Conservation (phyloP, 2,329 filamentous ascomycete species). For the Trichophyton verrucosum region DNA sequence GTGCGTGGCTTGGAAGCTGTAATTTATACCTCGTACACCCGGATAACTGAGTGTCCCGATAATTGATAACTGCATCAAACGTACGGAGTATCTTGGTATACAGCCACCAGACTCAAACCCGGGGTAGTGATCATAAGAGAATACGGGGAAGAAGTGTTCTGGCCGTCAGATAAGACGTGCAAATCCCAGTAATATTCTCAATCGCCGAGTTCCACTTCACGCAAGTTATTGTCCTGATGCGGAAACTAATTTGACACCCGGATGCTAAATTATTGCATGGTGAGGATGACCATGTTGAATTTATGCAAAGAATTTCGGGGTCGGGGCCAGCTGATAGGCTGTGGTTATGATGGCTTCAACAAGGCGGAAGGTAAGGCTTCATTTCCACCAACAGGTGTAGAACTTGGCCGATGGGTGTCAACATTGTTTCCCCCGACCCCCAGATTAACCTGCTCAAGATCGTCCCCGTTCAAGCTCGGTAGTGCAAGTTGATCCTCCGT, state of each 20-base stretch:
- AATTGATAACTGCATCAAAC: not conserved
- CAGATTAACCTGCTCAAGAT: not conserved
- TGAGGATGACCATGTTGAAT: not conserved
- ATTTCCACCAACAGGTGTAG: slow-evolving; percentile 1
- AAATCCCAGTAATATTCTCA: not conserved
- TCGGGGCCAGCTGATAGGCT: not conserved
- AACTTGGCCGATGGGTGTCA: not conserved
- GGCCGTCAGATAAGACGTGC: not conserved
- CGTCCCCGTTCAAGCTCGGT: not conserved
- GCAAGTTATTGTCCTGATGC: not conserved
- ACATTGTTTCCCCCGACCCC: not conserved
- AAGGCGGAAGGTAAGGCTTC: not conserved
- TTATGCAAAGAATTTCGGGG: not conserved
- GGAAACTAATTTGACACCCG: not conserved
- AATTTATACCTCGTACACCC: not conserved
- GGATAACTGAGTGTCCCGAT: not conserved
- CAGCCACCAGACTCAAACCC: not conserved
- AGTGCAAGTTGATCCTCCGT: not conserved
- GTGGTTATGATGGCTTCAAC: not conserved
- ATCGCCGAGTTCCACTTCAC: not conserved
- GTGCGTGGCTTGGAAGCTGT: not conserved
- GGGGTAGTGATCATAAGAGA: too few relatives aligned
- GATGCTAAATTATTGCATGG: not conserved
- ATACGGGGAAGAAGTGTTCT: not conserved
- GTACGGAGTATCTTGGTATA: too few relatives aligned